Evolutionary conservation across 805 yeast species (phyloP), one percentile per base, ranked within the genome.

Genomic region (Yamadazyma laniorum): DNA sequence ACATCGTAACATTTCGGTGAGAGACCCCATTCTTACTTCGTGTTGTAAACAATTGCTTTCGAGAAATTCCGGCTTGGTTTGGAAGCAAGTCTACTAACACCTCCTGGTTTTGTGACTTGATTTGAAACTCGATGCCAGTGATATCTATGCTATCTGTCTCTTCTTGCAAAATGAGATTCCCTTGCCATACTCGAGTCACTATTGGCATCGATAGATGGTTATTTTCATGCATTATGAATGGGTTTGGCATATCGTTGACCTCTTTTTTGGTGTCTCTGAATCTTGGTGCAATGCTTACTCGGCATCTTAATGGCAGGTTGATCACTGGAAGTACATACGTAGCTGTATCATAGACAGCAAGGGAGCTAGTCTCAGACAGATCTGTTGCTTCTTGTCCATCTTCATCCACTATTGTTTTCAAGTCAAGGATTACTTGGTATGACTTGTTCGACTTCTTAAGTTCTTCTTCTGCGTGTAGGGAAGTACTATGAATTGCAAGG

Each of bases 1-100:
- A 47, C 4, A 70, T 48, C 4, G 56, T 49, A 3, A 67, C 66
- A 35, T 61, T 67, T 35, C 76, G 52, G 40, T 67, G 70, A 0
- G 67, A 54, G 23, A 58, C 59, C 12, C 67, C 69, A 43, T 61
- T 67, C 31, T 53, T 59, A 31, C 72, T 63, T 18, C 52, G 50
- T 2, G 77, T 68, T 25, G 53, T 44, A 42, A 70, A 66, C 11
- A 44, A 34, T 25, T 61, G 58, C n/a, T 40, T 38, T 32, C 5
- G 3, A 2, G 9, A 15, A n/a, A 21, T 25, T 17, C 17, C 4
- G 23, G 16, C 17, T 7, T 42, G 34, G 6, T 6, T 12, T 13
- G 32, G 32, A 14, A 42, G 29, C 29, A 40, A 19, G 5, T 55
- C 55, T 0, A 62, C 42, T 3, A 47, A 18, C n/a, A 65, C 36